Evolutionary conservation across 805 yeast genomes (phyloP).

Genomic region (Lipomyces sp.): DNA sequence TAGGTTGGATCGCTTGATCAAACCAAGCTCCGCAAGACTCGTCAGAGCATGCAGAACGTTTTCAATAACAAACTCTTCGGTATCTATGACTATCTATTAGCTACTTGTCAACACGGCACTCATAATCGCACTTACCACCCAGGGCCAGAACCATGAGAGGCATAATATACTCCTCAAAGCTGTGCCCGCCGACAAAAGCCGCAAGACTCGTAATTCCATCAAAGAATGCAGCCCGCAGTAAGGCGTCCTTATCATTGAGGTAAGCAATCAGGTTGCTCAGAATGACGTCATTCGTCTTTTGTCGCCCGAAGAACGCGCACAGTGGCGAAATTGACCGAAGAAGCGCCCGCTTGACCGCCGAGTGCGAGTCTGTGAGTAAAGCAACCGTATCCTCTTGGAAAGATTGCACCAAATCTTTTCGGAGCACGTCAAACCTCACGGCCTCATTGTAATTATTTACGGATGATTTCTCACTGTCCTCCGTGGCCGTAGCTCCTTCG

Average conservation of each 20-base stretch:
- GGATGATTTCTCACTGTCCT: conserved; percentile 46
- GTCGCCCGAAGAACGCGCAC: conserved; percentile 79
- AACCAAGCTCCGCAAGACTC: conserved; percentile 53
- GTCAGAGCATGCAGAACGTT: conserved; percentile 60
- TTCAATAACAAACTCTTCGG: conserved; percentile 76
- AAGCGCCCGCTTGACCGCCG: conserved; percentile 66
- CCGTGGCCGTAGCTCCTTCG: conserved; percentile 29
- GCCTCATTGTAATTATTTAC: conserved; percentile 27
- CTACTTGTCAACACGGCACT: no score
- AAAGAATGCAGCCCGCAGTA: conserved; percentile 67
- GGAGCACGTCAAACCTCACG: conserved; percentile 38
- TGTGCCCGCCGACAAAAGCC: conserved; percentile 72
- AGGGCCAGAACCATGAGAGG: conserved; percentile 82
- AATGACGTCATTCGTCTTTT: conserved; percentile 81
- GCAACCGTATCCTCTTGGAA: conserved; percentile 65
- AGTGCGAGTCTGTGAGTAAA: conserved; percentile 65
- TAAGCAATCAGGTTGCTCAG: conserved; percentile 89
- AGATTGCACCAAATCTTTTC: conserved; percentile 47
- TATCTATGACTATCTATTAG: conserved; percentile 39
- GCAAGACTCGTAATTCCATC: conserved; percentile 70
- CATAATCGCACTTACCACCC: conserved; percentile 42
- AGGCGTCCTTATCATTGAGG: conserved; percentile 70
- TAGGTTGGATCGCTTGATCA: conserved; percentile 49
- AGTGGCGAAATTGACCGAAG: conserved; percentile 69
- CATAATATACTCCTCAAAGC: conserved; percentile 81